Evolutionary conservation across 1,284 basidiomycete genomes (phyloP).

Genomic region (Crocinoboletus sp.): DNA sequence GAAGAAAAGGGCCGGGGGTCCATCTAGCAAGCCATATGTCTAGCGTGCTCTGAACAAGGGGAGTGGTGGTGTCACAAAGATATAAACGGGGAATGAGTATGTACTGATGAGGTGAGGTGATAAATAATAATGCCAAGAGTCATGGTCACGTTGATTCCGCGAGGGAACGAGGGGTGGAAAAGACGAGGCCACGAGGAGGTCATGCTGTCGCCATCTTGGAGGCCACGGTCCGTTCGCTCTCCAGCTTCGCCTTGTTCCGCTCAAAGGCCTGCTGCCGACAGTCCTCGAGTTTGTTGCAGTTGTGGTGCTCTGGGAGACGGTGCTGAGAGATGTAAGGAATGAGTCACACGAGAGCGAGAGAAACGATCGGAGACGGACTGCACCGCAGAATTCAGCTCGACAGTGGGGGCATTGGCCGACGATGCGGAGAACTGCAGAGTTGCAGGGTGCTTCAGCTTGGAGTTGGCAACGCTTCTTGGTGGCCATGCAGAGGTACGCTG

Average conservation of each 20-base stretch:
- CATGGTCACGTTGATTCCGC: constrained; percentile 24
- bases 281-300: constrained; percentile 72
- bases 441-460: constrained; percentile 64
- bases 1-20: constrained; percentile 6
- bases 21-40: constrained; percentile 18
- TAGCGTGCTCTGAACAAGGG: constrained; percentile 11
- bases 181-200: constrained; percentile 18
- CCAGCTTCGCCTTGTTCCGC: constrained; percentile 79
- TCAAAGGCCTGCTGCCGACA: constrained; percentile 83
- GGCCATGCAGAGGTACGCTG: constrained; percentile 47
- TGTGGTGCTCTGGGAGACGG: constrained; percentile 79
- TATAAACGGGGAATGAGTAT: constrained; percentile 12
- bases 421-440: constrained; percentile 71
- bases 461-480: constrained; percentile 83
- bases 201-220: constrained; percentile 79
- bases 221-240: constrained; percentile 81
- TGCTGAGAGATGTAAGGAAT: constrained; percentile 47
- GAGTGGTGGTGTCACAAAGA: constrained; percentile 12
- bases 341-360: constrained; percentile 15
- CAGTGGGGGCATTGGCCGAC: constrained; percentile 82
- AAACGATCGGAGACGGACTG: constrained; percentile 46
- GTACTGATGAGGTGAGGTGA: constrained; percentile 21
- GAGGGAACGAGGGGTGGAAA: constrained; percentile 5
- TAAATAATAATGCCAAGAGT: constrained; percentile 30
- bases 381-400: constrained; percentile 66